phyloP scores from a whole-genome alignment of 306 rosid genomes.

The Fragaria iinumae region DNA sequence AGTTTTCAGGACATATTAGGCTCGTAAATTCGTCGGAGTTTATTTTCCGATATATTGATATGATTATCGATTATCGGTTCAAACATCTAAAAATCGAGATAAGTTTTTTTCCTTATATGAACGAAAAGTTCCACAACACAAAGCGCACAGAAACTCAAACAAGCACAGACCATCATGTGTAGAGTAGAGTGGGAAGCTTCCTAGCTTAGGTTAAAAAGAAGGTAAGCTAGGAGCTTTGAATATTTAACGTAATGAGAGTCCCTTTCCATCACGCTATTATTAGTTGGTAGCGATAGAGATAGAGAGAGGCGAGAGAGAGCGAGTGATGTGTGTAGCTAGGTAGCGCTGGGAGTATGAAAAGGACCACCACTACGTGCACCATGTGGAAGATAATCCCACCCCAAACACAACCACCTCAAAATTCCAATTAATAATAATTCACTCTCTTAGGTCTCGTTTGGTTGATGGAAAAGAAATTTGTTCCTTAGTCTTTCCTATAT shows the following conservation, averaged over 20 bases:
- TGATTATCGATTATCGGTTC: too few species aligned
- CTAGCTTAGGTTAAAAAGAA: neutral
- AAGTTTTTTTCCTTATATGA: too few species aligned
- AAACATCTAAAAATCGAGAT: too few species aligned
- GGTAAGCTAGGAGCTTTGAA: neutral
- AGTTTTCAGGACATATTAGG: neutral
- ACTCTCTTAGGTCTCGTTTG: neutral
- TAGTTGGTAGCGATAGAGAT: constrained; percentile 20
- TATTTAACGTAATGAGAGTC: neutral
- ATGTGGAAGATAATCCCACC: constrained; percentile 10
- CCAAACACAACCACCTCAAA: constrained; percentile 8
- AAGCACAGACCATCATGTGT: neutral
- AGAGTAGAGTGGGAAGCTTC: neutral
- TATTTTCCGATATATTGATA: too few species aligned
- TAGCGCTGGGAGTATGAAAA: constrained; percentile 32
- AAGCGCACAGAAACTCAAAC: neutral
- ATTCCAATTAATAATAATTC: constrained; percentile 14
- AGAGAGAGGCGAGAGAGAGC: neutral
- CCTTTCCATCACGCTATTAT: constrained; percentile 22
- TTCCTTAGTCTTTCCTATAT: too few species aligned
- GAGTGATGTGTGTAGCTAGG: neutral
- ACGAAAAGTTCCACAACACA: too few species aligned
- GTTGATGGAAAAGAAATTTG: too few species aligned
- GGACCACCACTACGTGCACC: constrained; percentile 40
- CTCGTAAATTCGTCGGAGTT: too few species aligned